These are phyloP conservation scores for Acacia crassicarpa DNA, from an alignment of 306 rosid species.

Conservation along the genomic window DNA sequence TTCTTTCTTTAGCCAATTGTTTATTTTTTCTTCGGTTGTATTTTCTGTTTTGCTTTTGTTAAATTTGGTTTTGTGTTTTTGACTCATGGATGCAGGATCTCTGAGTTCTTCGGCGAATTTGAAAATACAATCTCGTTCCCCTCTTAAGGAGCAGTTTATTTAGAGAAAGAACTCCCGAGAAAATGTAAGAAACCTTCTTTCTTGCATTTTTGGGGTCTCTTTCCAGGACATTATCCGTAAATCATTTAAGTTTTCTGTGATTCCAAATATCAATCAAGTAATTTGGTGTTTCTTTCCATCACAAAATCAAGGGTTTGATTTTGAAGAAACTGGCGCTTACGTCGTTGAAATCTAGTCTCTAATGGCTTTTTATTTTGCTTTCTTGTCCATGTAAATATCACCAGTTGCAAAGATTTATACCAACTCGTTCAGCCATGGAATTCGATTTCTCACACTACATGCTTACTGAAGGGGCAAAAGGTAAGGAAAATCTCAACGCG, in stretches of 20 bases:
- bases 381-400: background rate
- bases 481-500: conserved; percentile 47
- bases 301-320: background rate
- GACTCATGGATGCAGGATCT: conserved; percentile 37
- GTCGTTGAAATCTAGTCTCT: no score
- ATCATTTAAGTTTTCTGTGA: background rate
- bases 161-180: conserved; percentile 23
- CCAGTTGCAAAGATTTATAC: conserved; percentile 48
- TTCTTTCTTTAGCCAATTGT: background rate
- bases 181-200: conserved; percentile 7
- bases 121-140: background rate
- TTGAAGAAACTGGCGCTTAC: conserved; percentile 11
- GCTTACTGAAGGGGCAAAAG: conserved; percentile 45
- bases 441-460: conserved; percentile 41
- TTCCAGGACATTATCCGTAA: background rate
- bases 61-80: background rate
- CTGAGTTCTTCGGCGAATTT: no score
- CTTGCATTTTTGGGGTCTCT: background rate
- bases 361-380: background rate
- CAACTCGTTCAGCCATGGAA: conserved; percentile 47
- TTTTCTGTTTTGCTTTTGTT: background rate
- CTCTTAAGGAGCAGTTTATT: conserved; percentile 20
- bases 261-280: background rate
- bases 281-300: background rate
- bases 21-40: background rate